Base-by-base conservation (phyloP, 768 basidiomycete genomes). In the Leccinum ochraceum region DNA sequence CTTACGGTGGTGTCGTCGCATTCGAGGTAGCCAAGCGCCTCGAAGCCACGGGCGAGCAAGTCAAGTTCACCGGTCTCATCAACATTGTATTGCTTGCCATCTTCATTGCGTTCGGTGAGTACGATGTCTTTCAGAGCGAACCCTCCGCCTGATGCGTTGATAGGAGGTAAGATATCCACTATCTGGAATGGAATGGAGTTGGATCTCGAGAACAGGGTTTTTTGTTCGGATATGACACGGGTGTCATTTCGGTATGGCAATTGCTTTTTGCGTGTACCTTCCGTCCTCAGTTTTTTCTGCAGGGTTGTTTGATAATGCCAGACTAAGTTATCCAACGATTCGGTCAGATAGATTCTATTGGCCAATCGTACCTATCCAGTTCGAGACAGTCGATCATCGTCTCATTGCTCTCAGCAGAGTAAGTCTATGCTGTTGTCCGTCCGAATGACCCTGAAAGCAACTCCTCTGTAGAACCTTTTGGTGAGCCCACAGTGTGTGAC, bases 251-350 rank as follows among this genome's bases (percentile, higher is more conserved):
- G 57, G 86, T 88, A 61, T 56, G 81, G 70, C 6, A 5, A 14
- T 51, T 37, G 20, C 20, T 3, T 59, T 28, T 53, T 34, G 13
- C n/a, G 16, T 56, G 44, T 58, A 42, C 20, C 58, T 57, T 55
- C 17, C 58, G 54, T 61, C 20, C 17, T 57, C 13, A 56, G 11
- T 26, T 16, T 16, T n/a, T 14, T 34, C 26, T 30, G 4, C 66
- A 87, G 84, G 90, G 89, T 79, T 90, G 88, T 67, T 73, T 92
- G 34, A 90, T 91, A 60, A 90, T 90, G 87, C 83, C 83, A 8
- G 89, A 91, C 70, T 92, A 28, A 28, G 26, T 92, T 71, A 79
- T 89, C 64, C 64, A 75, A 56, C 83, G 88, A 13, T 91, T 92
- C 67, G 90, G 89, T 32, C 76, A 84, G 66, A 55, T 79, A 4